phyloP scores from a whole-genome alignment of 331 rosid genomes.

The Malus hybrid region DNA sequence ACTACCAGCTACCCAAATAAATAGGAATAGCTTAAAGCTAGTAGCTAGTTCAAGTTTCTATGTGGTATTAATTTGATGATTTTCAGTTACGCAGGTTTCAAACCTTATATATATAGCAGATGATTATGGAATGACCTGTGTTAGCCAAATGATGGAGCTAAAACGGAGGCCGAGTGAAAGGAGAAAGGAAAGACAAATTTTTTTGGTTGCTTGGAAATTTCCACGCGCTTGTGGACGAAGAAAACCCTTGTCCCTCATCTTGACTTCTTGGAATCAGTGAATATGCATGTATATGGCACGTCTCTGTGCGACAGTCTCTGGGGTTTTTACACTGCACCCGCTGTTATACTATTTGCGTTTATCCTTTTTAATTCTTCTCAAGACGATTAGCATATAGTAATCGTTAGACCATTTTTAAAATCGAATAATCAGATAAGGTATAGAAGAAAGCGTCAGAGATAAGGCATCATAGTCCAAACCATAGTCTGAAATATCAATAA shows the following conservation, averaged over 20 bases:
- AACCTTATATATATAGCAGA: background rate
- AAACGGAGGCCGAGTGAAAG: background rate
- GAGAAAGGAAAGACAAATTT: background rate
- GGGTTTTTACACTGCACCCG: no score
- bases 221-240: background rate
- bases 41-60: background rate
- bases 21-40: background rate
- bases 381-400: background rate
- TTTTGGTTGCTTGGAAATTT: slow-evolving; percentile 3
- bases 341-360: no score
- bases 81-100: background rate
- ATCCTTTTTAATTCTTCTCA: background rate
- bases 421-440: no score
- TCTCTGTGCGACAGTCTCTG: no score
- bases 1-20: background rate
- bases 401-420: background rate
- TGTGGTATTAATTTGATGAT: no score
- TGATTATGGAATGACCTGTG: background rate
- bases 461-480: no score
- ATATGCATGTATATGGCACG: no score
- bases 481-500: no score
- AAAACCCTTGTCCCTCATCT: background rate
- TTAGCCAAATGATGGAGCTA: background rate
- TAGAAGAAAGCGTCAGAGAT: no score
- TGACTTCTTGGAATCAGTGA: background rate